Conservation (phyloP, 257 asterid genomes). For the Jacaranda mimosifolia region DNA sequence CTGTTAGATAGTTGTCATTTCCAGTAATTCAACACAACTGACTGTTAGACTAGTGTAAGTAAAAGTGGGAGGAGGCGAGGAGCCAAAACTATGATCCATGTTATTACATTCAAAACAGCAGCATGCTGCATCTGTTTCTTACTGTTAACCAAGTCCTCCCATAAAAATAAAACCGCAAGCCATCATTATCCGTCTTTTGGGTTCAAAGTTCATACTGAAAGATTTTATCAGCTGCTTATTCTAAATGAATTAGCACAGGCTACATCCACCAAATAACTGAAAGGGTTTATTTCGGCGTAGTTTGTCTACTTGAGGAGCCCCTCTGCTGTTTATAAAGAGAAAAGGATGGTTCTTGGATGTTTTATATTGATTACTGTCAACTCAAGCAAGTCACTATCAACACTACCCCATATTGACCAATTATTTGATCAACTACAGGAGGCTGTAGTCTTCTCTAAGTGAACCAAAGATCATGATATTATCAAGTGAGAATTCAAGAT, state of each 20-base stretch:
- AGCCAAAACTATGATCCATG: slow-evolving; percentile 11
- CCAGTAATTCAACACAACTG: background rate
- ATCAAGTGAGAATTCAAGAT: no score
- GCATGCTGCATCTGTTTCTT: background rate
- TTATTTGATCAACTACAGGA: no score
- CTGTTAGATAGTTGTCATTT: background rate
- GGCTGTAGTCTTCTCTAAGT: no score
- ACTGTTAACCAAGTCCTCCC: background rate
- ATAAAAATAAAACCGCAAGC: background rate
- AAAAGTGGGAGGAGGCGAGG: background rate
- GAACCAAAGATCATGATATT: no score
- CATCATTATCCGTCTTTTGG: background rate
- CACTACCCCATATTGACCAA: no score
- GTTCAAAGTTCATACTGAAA: background rate
- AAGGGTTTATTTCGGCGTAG: no score
- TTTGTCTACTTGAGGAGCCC: no score
- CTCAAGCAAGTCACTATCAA: no score
- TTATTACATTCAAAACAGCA: background rate
- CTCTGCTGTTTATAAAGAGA: no score
- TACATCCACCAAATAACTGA: background rate
- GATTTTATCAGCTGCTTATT: slow-evolving; percentile 11
- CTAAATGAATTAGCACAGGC: no score
- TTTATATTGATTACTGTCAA: no score
- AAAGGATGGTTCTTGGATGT: no score
- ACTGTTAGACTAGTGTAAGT: background rate